Conservation (phyloP, 2,329 filamentous ascomycete genomes). For the Xylariales sp. region DNA sequence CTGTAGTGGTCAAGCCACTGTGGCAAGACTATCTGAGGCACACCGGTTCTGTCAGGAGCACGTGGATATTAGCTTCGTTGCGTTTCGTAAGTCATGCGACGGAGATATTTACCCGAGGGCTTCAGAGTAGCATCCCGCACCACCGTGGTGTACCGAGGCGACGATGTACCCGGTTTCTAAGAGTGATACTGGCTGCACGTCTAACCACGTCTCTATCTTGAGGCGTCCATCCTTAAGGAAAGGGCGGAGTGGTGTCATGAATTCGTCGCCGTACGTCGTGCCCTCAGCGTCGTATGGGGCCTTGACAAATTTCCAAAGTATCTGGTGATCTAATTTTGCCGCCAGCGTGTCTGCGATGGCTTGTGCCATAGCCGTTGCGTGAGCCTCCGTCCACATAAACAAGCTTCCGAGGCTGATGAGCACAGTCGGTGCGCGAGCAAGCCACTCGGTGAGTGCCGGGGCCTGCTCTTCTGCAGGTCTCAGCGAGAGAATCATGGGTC, state of each 20-base stretch:
- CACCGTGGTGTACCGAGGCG: slow-evolving; percentile 41
- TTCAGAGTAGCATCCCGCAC: slow-evolving; percentile 39
- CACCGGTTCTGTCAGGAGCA: slow-evolving; percentile 29
- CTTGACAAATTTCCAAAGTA: slow-evolving; percentile 39
- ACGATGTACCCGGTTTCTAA: slow-evolving; percentile 39
- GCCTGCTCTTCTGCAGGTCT: slow-evolving; percentile 30
- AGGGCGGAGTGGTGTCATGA: slow-evolving; percentile 26
- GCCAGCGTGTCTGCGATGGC: slow-evolving; percentile 32
- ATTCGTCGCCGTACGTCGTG: slow-evolving; percentile 31
- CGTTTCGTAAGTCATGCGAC: not conserved
- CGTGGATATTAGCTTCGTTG: not conserved
- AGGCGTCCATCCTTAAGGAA: slow-evolving; percentile 37
- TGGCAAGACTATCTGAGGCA: slow-evolving; percentile 40
- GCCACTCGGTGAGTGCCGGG: slow-evolving; percentile 32
- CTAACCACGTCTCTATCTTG: slow-evolving; percentile 37
- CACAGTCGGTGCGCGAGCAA: slow-evolving; percentile 36
- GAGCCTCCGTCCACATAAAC: slow-evolving; percentile 30
- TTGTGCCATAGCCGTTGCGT: slow-evolving; percentile 36
- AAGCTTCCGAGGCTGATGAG: slow-evolving; percentile 39
- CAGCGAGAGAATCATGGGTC: slow-evolving; percentile 37
- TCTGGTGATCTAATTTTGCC: slow-evolving; percentile 21
- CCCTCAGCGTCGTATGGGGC: slow-evolving; percentile 2
- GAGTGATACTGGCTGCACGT: slow-evolving; percentile 33
- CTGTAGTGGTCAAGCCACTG: slow-evolving; percentile 41
- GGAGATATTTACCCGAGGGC: slow-evolving; percentile 30